A percentile compares a stretch with the other conserved stretches of the same genome.
These are phyloP conservation scores for Monosporozyma aquatica DNA, from an alignment of 805 yeast species.

Conservation along the genomic window DNA sequence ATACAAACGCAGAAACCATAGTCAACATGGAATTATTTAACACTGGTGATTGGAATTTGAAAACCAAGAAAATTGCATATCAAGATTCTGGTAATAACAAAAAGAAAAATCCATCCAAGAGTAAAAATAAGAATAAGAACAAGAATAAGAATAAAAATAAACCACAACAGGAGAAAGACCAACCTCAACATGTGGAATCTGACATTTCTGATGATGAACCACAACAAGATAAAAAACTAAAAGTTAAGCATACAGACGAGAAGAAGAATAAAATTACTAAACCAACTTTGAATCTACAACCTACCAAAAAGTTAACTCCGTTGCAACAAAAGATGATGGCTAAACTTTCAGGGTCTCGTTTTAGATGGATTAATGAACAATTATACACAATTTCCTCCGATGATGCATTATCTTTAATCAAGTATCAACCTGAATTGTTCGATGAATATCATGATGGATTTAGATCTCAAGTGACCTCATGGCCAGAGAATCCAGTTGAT, in stretches of 20 bases:
- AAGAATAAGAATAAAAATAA: conserved; percentile 14
- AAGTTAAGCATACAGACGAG: conserved; percentile 6
- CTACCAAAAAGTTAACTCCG: conserved; percentile 52
- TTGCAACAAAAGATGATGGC: conserved; percentile 93
- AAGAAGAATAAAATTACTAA: conserved; percentile 11
- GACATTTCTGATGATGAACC: conserved; percentile 11
- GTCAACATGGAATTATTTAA: conserved; percentile 59
- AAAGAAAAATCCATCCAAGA: conserved; percentile 19
- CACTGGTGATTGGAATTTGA: conserved; percentile 76
- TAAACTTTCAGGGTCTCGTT: conserved; percentile 87
- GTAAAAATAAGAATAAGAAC: conserved; percentile 8
- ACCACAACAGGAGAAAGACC: conserved; percentile 7
- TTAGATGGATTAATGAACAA: conserved; percentile 97
- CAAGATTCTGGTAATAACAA: conserved; percentile 32
- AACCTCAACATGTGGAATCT: not conserved
- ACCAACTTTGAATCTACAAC: conserved; percentile 9
- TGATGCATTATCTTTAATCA: conserved; percentile 62
- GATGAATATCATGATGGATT: conserved; percentile 95
- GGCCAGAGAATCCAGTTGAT: conserved; percentile 99
- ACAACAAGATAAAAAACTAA: conserved; percentile 5
- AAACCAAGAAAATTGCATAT: conserved; percentile 41
- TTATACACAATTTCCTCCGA: conserved; percentile 80
- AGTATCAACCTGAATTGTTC: conserved; percentile 77
- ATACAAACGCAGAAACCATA: too few relatives aligned
- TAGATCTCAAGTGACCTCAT: conserved; percentile 84